Conservation (phyloP, 2,329 filamentous ascomycete species). For the Talaromyces piceae region DNA sequence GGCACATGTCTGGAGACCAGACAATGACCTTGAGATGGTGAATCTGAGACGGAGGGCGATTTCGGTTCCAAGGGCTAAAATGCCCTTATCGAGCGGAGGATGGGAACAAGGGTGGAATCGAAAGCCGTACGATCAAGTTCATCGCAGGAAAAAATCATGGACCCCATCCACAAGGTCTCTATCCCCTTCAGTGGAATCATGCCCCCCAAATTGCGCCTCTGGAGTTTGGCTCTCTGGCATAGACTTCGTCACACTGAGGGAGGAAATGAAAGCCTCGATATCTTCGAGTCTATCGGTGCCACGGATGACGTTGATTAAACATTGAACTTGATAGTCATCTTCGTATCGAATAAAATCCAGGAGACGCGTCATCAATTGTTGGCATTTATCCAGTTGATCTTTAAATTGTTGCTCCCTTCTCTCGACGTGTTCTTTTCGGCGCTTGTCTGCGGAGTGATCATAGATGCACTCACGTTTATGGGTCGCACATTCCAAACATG, state of each 20-base stretch:
- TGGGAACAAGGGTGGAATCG: not conserved
- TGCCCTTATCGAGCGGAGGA: not conserved
- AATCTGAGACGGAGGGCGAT: not conserved
- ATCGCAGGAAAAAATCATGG: not conserved
- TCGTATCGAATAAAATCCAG: not conserved
- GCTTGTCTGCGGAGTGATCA: slow-evolving; percentile 28
- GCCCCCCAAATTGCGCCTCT: not conserved
- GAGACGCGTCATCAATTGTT: not conserved
- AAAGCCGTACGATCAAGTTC: not conserved
- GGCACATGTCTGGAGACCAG: not conserved
- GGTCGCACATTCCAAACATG: slow-evolving; percentile 27
- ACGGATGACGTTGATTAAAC: not conserved
- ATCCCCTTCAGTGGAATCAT: not conserved
- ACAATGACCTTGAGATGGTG: not conserved
- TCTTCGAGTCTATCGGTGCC: not conserved
- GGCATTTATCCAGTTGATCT: not conserved
- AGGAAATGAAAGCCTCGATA: not conserved
- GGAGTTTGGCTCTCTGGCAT: not conserved
- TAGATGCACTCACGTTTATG: slow-evolving; percentile 27
- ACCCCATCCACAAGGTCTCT: not conserved
- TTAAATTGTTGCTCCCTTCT: not conserved
- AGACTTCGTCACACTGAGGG: not conserved
- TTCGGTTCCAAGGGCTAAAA: not conserved
- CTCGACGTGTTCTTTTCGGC: slow-evolving; percentile 21
- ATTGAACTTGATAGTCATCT: not conserved